Conservation (phyloP, 192 early-diverging fungal species). For the Obelidium mucronatum region DNA sequence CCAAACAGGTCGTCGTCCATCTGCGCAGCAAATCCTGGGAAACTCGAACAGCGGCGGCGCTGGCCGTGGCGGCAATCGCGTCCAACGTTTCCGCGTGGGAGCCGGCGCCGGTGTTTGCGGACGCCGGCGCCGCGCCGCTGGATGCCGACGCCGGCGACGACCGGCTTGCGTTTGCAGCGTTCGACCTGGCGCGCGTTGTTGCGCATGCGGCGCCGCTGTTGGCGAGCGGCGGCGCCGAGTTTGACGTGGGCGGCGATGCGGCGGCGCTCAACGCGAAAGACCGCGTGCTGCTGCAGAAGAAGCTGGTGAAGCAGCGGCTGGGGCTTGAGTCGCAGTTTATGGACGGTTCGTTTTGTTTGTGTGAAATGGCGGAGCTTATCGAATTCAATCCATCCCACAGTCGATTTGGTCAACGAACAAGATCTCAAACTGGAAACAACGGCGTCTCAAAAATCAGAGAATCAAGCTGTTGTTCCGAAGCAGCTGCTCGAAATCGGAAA, state of each 20-base stretch:
- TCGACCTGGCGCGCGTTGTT: constrained; percentile 86
- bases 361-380: too few relatives aligned
- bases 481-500: constrained; percentile 39
- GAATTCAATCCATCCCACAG: constrained; percentile 43
- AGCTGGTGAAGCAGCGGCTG: constrained; percentile 81
- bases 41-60: constrained; percentile 92
- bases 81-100: constrained; percentile 87
- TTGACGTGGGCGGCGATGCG: constrained; percentile 76
- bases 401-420: constrained; percentile 85
- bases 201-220: constrained; percentile 79
- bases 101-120: constrained; percentile 21
- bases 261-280: constrained; percentile 79
- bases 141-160: constrained; percentile 3
- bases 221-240: constrained; percentile 90
- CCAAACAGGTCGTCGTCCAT: constrained; percentile 79
- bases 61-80: constrained; percentile 91
- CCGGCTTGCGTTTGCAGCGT: constrained; percentile 74
- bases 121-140: constrained; percentile 22
- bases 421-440: constrained; percentile 61
- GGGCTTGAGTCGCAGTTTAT: constrained; percentile 90
- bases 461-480: constrained; percentile 31
- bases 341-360: constrained; percentile 67
- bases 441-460: background rate
- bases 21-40: constrained; percentile 93
- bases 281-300: constrained; percentile 81